Evolutionary conservation across 345 rosid genomes (phyloP), one percentile per base, ranked within the genome.

Genomic region (Lagerstroemia speciosa): DNA sequence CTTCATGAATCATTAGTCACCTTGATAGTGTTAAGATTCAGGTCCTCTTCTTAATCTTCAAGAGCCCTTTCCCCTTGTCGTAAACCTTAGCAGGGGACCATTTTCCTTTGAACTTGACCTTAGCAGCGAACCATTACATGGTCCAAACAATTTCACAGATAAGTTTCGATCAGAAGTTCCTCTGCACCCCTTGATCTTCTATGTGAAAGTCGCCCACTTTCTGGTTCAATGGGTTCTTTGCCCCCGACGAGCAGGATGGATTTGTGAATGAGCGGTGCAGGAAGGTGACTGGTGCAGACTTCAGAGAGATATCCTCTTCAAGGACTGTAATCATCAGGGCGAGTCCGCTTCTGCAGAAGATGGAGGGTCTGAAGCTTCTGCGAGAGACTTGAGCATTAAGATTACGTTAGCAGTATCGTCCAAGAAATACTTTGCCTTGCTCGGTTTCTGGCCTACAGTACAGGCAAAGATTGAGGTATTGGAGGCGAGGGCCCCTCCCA

Each of bases 401-500:
- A 88, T 73, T 26, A 88, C 90, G 12, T 81, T 89, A 38, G 66
- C 31, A 8, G 93, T 71, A 70, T 89, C 91, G 31, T 89, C 95
- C 76, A 93, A 68, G 73, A 89, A 93, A 76, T 93, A 93, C 79
- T 83, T 93, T 62, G 97, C 98, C 78, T 93, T 93, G 83, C 98
- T 93, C 61, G 98, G 98, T 77, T 93, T 90, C 76, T 93, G 98
- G 12, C 91, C 96, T 30, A 93, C 97, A 14, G 96, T 90, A 83
- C 97, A 90, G 43, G 98, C 97, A 73, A 84, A 89, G 14, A 83
- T 83, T 29, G 86, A 78, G 1, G 84, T 78, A 67, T 68, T 78
- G 10, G 86, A 45, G n/a, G 85, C 78, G 26, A 86, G 77, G 36
- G 74, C 37, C 29, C 85, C 83, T 4, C 75, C 78, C 1, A 80